phyloP scores from a whole-genome alignment of 2,329 filamentous ascomycete species.

The Decorospora gaudefroyi region DNA sequence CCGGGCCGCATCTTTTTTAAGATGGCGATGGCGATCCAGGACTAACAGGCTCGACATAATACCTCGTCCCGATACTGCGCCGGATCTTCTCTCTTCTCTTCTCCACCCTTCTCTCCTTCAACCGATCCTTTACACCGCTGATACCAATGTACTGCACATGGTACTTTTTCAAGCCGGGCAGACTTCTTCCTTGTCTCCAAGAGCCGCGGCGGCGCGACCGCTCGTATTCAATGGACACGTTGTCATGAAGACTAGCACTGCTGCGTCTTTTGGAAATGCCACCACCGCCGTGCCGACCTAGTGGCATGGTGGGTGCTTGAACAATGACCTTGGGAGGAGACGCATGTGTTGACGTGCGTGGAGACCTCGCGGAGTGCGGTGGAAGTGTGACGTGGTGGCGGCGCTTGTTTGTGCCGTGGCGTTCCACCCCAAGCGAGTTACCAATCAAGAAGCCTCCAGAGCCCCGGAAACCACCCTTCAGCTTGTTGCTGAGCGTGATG shows the following conservation, averaged over 20 bases:
- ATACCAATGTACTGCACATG: slow-evolving; percentile 58
- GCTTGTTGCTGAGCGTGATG: slow-evolving; percentile 31
- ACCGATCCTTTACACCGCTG: slow-evolving; percentile 53
- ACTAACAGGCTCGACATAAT: slow-evolving; percentile 45
- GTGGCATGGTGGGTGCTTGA: slow-evolving; percentile 33
- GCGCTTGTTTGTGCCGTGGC: slow-evolving; percentile 44
- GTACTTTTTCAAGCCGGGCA: slow-evolving; percentile 52
- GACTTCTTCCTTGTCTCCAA: slow-evolving; percentile 40
- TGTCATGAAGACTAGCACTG: slow-evolving; percentile 24
- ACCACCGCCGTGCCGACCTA: slow-evolving; percentile 19
- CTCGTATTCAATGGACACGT: slow-evolving; percentile 19
- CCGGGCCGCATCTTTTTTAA: too few species aligned
- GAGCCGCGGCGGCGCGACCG: slow-evolving; percentile 13
- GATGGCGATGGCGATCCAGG: too few species aligned
- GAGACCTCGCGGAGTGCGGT: slow-evolving; percentile 19
- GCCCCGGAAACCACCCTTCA: slow-evolving; percentile 49
- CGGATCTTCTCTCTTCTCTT: slow-evolving; percentile 58
- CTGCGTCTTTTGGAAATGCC: slow-evolving; percentile 35
- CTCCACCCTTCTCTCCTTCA: slow-evolving; percentile 55
- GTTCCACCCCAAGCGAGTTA: slow-evolving; percentile 62
- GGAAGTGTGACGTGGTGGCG: slow-evolving; percentile 37
- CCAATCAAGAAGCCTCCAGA: slow-evolving; percentile 56
- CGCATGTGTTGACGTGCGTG: slow-evolving; percentile 16
- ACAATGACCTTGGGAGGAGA: slow-evolving; percentile 32
- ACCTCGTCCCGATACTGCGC: slow-evolving; percentile 56